These are phyloP conservation scores for Gillenia trifoliata DNA, from an alignment of 306 rosid genomes.

Conservation along the genomic window DNA sequence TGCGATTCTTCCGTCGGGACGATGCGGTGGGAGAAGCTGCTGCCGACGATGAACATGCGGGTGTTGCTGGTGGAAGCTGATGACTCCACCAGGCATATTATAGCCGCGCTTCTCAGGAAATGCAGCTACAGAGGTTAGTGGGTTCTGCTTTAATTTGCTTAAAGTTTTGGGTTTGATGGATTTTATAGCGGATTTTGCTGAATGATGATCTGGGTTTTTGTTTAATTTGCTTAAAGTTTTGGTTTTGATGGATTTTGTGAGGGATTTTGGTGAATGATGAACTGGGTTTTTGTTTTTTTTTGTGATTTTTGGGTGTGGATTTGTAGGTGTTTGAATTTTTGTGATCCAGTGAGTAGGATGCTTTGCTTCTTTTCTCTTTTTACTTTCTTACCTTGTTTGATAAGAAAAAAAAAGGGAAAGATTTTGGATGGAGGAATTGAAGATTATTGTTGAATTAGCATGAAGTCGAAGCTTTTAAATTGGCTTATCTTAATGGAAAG, in stretches of 20 bases:
- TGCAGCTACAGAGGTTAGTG: constrained; percentile 78
- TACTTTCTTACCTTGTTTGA: not conserved
- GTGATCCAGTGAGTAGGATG: not conserved
- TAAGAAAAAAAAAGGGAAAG: not conserved
- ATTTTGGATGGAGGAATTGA: not conserved
- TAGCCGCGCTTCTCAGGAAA: constrained; percentile 87
- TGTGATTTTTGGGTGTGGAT: not conserved
- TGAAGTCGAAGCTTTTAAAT: not conserved
- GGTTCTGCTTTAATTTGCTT: not conserved
- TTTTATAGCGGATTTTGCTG: not conserved
- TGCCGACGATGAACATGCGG: constrained; percentile 65
- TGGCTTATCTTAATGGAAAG: not conserved
- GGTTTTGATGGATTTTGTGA: not conserved
- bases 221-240: not conserved
- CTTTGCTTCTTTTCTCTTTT: not conserved
- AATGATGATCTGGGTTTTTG: constrained; percentile 7
- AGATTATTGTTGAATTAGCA: not conserved
- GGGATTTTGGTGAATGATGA: constrained; percentile 1
- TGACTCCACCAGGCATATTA: constrained; percentile 91
- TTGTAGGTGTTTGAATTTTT: not conserved
- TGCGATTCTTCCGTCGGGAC: constrained; percentile 47
- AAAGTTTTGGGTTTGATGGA: not conserved
- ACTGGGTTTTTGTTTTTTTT: constrained; percentile 5
- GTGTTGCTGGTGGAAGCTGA: constrained; percentile 88
- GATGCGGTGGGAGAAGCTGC: constrained; percentile 70